Conservation (phyloP, 169 alveolate species). For the Plasmodium malariae region DNA sequence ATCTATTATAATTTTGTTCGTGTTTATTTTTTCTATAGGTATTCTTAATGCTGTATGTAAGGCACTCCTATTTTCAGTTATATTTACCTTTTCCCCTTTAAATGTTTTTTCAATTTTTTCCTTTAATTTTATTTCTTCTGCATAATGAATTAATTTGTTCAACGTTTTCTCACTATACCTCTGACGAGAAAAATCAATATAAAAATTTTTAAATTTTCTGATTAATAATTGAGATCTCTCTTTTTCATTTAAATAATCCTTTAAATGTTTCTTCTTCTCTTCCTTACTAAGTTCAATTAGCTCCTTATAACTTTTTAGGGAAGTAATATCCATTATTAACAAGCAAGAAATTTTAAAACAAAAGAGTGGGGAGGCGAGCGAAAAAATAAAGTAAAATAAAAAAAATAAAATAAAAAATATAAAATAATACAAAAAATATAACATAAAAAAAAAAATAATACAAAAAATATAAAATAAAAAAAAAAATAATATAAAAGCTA, state of each 20-base stretch:
- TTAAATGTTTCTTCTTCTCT: constrained; percentile 51
- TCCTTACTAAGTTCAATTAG: constrained; percentile 30
- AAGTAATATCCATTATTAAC: constrained; percentile 51
- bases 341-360: not conserved
- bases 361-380: not conserved
- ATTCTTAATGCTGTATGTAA: constrained; percentile 97
- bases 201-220: constrained; percentile 53
- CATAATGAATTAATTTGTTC: constrained; percentile 58
- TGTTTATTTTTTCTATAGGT: constrained; percentile 80
- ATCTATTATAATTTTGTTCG: constrained; percentile 77
- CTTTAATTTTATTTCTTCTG: constrained; percentile 62
- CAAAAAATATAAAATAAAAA: too few species aligned
- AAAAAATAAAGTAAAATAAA: not conserved
- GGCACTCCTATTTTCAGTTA: constrained; percentile 96
- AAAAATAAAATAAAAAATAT: not conserved
- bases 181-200: constrained; percentile 64
- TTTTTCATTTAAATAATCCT: constrained; percentile 66
- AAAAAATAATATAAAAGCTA: too few species aligned
- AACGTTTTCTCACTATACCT: constrained; percentile 48
- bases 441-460: too few species aligned
- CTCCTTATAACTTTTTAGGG: constrained; percentile 58
- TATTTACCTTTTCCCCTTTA: constrained; percentile 93
- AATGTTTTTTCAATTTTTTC: constrained; percentile 83
- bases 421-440: too few species aligned
- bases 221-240: constrained; percentile 50